Evolutionary conservation across 2,329 filamentous ascomycete species (phyloP).

Genomic region (Endothia cerciana): DNA sequence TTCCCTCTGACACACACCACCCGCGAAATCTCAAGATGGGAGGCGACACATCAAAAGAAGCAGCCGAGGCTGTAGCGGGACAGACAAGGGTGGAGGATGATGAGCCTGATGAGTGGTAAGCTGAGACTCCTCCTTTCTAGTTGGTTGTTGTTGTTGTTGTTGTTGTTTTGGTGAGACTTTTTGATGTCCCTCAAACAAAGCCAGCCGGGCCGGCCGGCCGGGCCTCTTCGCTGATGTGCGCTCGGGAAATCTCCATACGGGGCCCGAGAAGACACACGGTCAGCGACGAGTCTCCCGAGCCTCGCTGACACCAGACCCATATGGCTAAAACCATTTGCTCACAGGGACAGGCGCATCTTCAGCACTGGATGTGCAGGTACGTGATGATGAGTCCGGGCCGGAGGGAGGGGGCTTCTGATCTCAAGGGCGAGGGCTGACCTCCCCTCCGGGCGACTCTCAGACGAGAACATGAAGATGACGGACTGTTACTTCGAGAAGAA

Average conservation of each 20-base stretch:
- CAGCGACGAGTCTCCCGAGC: neutral
- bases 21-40: slow-evolving; percentile 29
- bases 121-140: slow-evolving; percentile 11
- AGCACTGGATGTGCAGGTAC: slow-evolving; percentile 91
- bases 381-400: slow-evolving; percentile 30
- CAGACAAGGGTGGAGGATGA: slow-evolving; percentile 67
- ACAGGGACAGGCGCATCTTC: slow-evolving; percentile 96
- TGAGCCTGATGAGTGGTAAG: slow-evolving; percentile 94
- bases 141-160: too few relatives aligned
- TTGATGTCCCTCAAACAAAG: neutral
- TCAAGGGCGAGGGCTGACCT: neutral
- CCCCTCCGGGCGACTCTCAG: slow-evolving; percentile 48
- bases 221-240: neutral
- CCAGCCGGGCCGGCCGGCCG: neutral
- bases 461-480: slow-evolving; percentile 86
- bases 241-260: slow-evolving; percentile 7
- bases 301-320: neutral
- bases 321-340: slow-evolving; percentile 3
- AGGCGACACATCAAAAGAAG: slow-evolving; percentile 57
- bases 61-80: slow-evolving; percentile 44
- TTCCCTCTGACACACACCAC: slow-evolving; percentile 35
- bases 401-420: neutral
- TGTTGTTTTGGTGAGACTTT: neutral
- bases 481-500: slow-evolving; percentile 97
- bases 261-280: neutral